Percentiles rank a stretch among this genome's conserved stretches.
phyloP scores from a whole-genome alignment of 306 rosid species.

The Argentina anserina region DNA sequence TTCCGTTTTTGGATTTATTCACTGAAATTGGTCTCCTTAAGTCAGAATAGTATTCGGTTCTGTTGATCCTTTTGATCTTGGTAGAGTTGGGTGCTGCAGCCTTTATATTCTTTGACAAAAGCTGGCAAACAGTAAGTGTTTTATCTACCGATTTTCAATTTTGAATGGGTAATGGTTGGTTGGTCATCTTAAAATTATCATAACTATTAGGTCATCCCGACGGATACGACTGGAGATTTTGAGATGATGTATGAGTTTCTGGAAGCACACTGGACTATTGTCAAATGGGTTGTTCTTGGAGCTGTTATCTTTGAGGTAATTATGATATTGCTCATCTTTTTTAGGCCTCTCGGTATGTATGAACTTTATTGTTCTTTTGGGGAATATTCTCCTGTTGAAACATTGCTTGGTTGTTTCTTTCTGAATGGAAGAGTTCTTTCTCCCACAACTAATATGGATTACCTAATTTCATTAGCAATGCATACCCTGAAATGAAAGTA shows the following conservation, averaged over 20 bases:
- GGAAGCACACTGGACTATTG: conserved; percentile 61
- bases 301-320: conserved; percentile 78
- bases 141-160: neutral
- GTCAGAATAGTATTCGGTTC: conserved; percentile 56
- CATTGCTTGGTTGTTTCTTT: neutral
- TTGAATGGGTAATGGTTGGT: conserved; percentile 1
- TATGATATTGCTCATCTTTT: neutral
- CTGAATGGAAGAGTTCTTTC: neutral
- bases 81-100: conserved; percentile 81
- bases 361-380: neutral
- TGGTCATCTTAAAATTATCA: conserved; percentile 26
- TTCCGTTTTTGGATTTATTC: neutral
- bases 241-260: conserved; percentile 61
- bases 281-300: conserved; percentile 88
- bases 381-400: neutral
- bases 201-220: conserved; percentile 65
- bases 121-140: conserved; percentile 72
- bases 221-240: conserved; percentile 74
- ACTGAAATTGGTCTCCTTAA: conserved; percentile 59
- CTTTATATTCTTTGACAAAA: conserved; percentile 80
- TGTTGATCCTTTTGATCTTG: conserved; percentile 70
- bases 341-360: neutral
- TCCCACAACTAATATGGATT: neutral
- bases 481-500: neutral
- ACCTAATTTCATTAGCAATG: neutral